Base-by-base conservation (phyloP, 345 rosid genomes). In the Melaleuca alternifolia region DNA sequence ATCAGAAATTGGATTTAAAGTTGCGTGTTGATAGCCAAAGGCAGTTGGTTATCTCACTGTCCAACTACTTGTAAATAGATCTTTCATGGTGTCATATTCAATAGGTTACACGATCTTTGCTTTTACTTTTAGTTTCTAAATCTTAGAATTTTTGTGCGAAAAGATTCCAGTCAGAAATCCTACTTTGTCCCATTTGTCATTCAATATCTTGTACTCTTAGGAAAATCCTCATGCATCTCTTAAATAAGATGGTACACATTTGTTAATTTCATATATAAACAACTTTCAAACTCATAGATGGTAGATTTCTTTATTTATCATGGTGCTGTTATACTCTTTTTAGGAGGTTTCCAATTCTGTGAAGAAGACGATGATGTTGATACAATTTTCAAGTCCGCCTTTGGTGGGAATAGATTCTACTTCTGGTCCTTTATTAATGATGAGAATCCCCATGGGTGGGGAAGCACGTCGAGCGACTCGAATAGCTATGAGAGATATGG, bases 381-480 rank as follows among this genome's bases (percentile, higher is more conserved):
- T 85, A 92, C 86, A 56, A 89, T 96, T 23, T 93, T 95, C 84
- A 91, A 92, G 54, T 92, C 97, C 83, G 87, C 94, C 28, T 95
- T 93, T 90, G 94, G 95, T 85, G 95, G 97, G 87, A 83, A 86
- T 6, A 89, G 89, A n/a, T 89, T 76, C 90, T 93, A 91, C 91
- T 89, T 89, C 86, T 92, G 93, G 93, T 93, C 98, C 83, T 97
- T 95, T 90, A 87, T 91, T n/a, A 76, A 90, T 54, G 98, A 95
- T 83, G 98, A 90, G 90, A 84, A 62, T 85, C 90, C 89, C 83
- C 88, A 61, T 28, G 56, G 84, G 57, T 54, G 87, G 91, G 90
- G 90, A 85, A 91, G 91, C 76, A 91, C 94, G 87, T 89, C 83
- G 75, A 84, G 89, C 61, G 88, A 86, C 86, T 90, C 94, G 48